Evolutionary conservation across 2,329 filamentous ascomycete species (phyloP), one percentile per base, ranked within the genome.

Genomic region (Aureobasidium sp.): DNA sequence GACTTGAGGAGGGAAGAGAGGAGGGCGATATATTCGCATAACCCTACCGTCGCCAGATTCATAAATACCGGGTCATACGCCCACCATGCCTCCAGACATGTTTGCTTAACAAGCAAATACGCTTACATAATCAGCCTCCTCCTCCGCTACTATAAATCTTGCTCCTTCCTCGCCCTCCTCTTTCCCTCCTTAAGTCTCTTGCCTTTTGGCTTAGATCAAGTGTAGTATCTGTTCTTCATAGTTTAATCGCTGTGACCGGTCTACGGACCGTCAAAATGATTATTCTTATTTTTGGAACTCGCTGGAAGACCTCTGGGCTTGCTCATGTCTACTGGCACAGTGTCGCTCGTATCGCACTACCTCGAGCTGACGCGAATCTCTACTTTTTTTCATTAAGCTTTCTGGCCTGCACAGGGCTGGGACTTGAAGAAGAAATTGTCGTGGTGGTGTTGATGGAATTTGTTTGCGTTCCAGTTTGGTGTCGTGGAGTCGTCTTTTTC

Each of bases 171-270:
- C 43, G 43, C 43, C 23, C 43, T 46, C 23, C 43, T 29, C 43
- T 46, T 46, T n/a, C 43, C 17, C 43, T n/a, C 23, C 43, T 10
- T 9, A 46, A 29, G 43, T 46, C 23, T 46, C 43, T 46, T 46
- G 43, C 43, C 51, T 55, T 55, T 23, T 55, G 51, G 51, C 51
- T 55, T 55, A 55, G 51, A 55, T 55, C 51, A 55, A 55, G 51
- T 55, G 51, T 55, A 55, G 51, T 55, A 55, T 55, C 51, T 55
- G 87, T 91, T 92, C 88, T 91, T 90, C 90, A 47, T 86, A 92
- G 88, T 90, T 91, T 92, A 91, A 91, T 90, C 86, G 88, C 88
- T 92, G 87, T 87, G 89, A 90, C 82, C 81, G 80, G 79, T 80
- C 84, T 83, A 88, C 78, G 80, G 84, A 35, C 47, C 79, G 79